These are phyloP conservation scores for Syzygium syzygioides DNA, from an alignment of 441 rosid species.

Conservation along the genomic window DNA sequence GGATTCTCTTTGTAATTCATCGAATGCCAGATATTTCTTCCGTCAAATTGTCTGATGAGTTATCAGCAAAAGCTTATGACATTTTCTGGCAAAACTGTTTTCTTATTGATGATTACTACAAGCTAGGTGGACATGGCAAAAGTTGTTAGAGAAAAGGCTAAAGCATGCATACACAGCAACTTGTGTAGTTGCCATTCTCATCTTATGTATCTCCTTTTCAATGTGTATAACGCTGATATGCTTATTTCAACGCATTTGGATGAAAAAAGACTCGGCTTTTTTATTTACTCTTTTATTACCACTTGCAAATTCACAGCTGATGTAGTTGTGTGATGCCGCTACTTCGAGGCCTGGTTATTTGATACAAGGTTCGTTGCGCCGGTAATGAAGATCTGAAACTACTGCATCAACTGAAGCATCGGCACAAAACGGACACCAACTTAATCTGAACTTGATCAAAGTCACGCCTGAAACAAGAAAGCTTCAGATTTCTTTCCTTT, in stretches of 20 bases:
- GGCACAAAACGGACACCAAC: neutral
- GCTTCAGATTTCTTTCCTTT: neutral
- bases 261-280: neutral
- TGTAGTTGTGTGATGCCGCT: neutral
- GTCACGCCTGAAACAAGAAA: neutral
- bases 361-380: neutral
- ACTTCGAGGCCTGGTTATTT: neutral
- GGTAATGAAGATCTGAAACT: neutral
- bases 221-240: neutral
- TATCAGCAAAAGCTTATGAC: neutral
- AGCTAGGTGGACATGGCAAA: neutral
- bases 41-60: neutral
- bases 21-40: neutral
- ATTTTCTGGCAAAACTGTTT: neutral
- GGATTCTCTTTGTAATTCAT: neutral
- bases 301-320: neutral
- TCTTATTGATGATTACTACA: neutral
- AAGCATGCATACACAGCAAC: neutral
- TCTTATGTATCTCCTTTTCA: neutral
- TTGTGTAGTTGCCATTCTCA: neutral
- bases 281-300: neutral
- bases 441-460: neutral
- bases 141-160: neutral
- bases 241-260: neutral
- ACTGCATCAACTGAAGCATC: neutral